Evolutionary conservation across 1,284 basidiomycete genomes (phyloP), one percentile per base, ranked within the genome.

Genomic region (Trametes pubescens): DNA sequence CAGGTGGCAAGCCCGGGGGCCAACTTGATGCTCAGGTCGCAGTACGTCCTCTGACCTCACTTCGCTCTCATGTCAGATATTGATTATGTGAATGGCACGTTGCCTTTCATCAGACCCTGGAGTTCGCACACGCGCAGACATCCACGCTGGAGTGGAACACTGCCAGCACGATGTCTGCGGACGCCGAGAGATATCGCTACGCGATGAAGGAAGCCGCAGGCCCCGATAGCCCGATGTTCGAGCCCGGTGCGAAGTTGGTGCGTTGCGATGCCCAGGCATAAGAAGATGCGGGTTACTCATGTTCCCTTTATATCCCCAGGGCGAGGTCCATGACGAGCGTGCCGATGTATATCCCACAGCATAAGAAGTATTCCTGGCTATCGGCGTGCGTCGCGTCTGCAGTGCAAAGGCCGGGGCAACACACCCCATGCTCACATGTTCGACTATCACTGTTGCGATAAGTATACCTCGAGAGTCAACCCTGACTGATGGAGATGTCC

Each of bases 11-110:
- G 49, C 49, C 49, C 8, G 32, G 10, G 34, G n/a, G 55, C n/a
- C 57, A 60, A 29, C 44, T 43, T 61, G 51, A 55, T 51, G 51
- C 57, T 55, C 58, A 54, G 47, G 35, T 55, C 22, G 48, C 59
- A 38, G 62, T 61, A 47, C 37, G 62, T 61, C 34, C 32, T 40
- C 26, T 44, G 35, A 51, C 32, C 40, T 43, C 51, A 22, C 34
- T 6, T 29, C 56, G 32, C 21, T 10, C 21, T 24, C 16, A n/a
- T 49, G 18, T n/a, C 26, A 40, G 8, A 11, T 21, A 11, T 35
- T 49, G 61, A 44, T 24, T 18, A 53, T 24, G 40, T 21, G 64
- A 55, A 43, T 43, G 26, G 32, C 21, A 37, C 24, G 10, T 34
- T 18, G 16, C 11, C 37, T 13, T 7, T 13, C 34, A 35, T 7